Percentiles rank a stretch among this genome's conserved stretches.
Evolutionary conservation across 352 stramenopile species (phyloP).

Genomic region (Pythium phragmitis): DNA sequence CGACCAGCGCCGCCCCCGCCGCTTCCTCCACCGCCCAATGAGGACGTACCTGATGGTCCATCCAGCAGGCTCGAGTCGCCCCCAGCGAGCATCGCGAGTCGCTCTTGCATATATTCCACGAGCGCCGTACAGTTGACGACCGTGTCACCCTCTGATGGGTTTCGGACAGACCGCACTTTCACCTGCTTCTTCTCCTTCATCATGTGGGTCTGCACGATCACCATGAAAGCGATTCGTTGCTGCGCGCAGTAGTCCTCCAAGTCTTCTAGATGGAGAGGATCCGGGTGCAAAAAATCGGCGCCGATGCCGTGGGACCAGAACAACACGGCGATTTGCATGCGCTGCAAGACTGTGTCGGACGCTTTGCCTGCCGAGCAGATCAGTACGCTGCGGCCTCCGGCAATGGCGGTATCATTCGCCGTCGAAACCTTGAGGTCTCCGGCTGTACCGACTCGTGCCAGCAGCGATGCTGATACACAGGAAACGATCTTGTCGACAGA

Average conservation of each 20-base stretch:
- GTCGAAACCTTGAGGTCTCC: conserved; percentile 9
- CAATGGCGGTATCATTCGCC: conserved; percentile 31
- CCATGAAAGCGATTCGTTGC: conserved; percentile 78
- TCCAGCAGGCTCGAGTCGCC: conserved; percentile 9
- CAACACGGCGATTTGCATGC: conserved; percentile 77
- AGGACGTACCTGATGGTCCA: background rate
- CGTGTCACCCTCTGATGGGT: conserved; percentile 61
- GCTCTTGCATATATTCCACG: conserved; percentile 62
- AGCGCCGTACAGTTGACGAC: conserved; percentile 65
- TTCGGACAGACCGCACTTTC: conserved; percentile 76
- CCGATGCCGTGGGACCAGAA: conserved; percentile 73
- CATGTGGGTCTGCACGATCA: conserved; percentile 84
- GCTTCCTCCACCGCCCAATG: conserved; percentile 3
- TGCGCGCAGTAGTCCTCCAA: conserved; percentile 81
- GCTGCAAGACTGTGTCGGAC: conserved; percentile 66
- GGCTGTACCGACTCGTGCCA: conserved; percentile 28
- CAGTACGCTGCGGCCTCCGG: conserved; percentile 52
- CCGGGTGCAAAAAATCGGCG: conserved; percentile 82
- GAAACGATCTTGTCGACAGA: conserved; percentile 86
- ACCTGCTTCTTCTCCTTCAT: conserved; percentile 85
- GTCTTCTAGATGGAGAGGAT: conserved; percentile 75
- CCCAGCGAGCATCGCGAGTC: conserved; percentile 27
- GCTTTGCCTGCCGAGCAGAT: conserved; percentile 78
- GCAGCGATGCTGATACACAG: conserved; percentile 49
- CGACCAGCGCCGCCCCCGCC: conserved; percentile 12